phyloP scores from a whole-genome alignment of 768 basidiomycete genomes.

The Mrakia gelida region DNA sequence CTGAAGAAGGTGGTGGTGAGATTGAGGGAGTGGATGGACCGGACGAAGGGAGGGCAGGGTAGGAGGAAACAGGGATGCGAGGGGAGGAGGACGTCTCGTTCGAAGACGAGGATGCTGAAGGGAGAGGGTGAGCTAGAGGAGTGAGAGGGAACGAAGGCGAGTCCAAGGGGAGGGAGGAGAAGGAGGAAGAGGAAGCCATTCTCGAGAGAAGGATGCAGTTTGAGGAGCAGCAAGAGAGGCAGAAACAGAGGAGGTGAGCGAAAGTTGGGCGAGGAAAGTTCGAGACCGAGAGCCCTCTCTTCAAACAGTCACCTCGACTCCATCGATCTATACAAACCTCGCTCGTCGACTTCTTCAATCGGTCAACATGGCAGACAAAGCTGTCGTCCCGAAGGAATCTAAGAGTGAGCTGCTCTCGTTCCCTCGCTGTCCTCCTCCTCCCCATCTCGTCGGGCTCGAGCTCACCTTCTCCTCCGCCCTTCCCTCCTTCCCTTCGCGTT shows the following conservation, averaged over 20 bases:
- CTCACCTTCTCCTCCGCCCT: conserved; percentile 1
- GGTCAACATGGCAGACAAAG: background rate
- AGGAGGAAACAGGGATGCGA: background rate
- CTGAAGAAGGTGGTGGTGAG: background rate
- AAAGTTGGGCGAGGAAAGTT: too few relatives aligned
- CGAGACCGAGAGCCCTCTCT: background rate
- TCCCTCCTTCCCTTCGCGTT: background rate
- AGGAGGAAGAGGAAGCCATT: background rate
- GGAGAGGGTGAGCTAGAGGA: background rate
- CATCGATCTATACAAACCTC: background rate
- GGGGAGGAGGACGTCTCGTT: background rate
- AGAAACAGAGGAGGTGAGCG: background rate
- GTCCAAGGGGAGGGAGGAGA: background rate
- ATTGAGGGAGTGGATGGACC: conserved; percentile 9
- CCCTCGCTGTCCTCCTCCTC: background rate
- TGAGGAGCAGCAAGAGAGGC: background rate
- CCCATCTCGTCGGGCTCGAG: background rate
- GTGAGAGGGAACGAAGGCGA: background rate
- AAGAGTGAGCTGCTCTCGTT: background rate
- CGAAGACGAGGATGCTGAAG: conserved; percentile 1
- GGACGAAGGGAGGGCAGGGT: background rate
- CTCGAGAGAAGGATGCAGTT: background rate
- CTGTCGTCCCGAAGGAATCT: background rate
- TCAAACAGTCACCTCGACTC: background rate
- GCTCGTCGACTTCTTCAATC: background rate